Evolutionary conservation across 805 yeast species (phyloP).

Genomic region (Pichia sporocuriosa): DNA sequence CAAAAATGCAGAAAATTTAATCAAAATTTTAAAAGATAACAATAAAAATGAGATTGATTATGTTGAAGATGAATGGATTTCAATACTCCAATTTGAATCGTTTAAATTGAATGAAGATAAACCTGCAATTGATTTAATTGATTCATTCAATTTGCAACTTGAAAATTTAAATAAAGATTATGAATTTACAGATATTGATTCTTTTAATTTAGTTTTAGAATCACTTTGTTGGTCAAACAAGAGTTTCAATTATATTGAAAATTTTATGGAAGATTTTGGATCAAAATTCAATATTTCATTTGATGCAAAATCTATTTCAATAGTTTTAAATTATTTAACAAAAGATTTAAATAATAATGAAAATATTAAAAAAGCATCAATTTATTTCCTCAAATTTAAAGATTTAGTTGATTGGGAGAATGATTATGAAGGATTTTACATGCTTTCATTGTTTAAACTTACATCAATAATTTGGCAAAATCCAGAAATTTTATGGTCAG

Average conservation of each 20-base stretch:
- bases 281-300: slow-evolving; percentile 26
- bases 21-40: slow-evolving; percentile 12
- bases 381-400: slow-evolving; percentile 13
- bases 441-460: slow-evolving; percentile 23
- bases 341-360: slow-evolving; percentile 1
- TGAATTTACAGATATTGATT: slow-evolving; percentile 18
- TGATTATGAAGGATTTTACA: slow-evolving; percentile 26
- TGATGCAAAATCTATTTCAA: slow-evolving; percentile 32
- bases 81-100: slow-evolving; percentile 20
- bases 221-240: slow-evolving; percentile 26
- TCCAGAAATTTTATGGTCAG: slow-evolving; percentile 14
- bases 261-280: slow-evolving; percentile 26
- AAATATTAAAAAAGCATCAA: slow-evolving; percentile 6
- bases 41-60: slow-evolving; percentile 12
- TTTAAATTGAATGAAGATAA: slow-evolving; percentile 11
- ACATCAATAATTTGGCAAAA: slow-evolving; percentile 19
- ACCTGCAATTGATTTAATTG: slow-evolving; percentile 28
- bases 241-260: slow-evolving; percentile 21
- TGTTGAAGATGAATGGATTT: slow-evolving; percentile 22
- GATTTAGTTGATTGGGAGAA: slow-evolving; percentile 41
- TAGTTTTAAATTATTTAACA: slow-evolving; percentile 28
- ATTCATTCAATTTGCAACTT: slow-evolving; percentile 14
- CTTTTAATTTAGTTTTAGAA: slow-evolving; percentile 23
- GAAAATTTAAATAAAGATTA: slow-evolving; percentile 14
- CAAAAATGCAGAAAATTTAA: slow-evolving; percentile 16